Base-by-base conservation (phyloP, 2,329 filamentous ascomycete genomes). In the Sporothrix curviconia region DNA sequence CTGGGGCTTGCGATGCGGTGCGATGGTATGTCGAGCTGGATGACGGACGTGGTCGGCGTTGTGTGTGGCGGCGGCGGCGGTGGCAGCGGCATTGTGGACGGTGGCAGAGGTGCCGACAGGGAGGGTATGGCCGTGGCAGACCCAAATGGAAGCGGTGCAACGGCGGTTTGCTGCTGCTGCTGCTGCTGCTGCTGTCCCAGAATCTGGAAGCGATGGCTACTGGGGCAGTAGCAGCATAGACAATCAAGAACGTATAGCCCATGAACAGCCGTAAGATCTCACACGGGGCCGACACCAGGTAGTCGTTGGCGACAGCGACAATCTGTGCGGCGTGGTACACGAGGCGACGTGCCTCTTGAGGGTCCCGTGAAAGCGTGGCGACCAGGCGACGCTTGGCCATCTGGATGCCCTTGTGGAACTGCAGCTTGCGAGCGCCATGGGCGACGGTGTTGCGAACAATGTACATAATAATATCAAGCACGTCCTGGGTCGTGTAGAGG, bases 191-290 rank as follows among this genome's bases (percentile, higher is more conserved):
- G 44, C 15, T 9, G 28, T 19, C 22, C 24, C 14, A 12, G 37
- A 4, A 28, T 11, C 14, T 14, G 49, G 34, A 50, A 56, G 7
- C 42, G 53, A 19, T 46, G 40, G 3, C 50, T 43, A 53, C n/a
- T 60, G 61, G 43, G 66, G 14, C 62, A 63, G 50, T 69, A 65
- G 3, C 61, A 2, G 61, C 60, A 34, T 59, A 69, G 1, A 67
- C 63, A 25, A 69, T 56, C 11, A 70, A 61, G 44, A 66, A 66
- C 9, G 66, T 64, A 49, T 67, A 70, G 51, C 66, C 67, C 64
- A 68, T 68, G 54, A 70, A 70, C 1, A 69, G 36, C 6, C 67
- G 66, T 62, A 70, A 63, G 30, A 68, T 66, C 44, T 69, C 67
- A 44, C 66, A 69, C 1, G 68, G 68, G 1, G 67, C 62, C 14